Base-by-base conservation (phyloP, 2,329 filamentous ascomycete genomes). In the Calonectria hongkongensis region DNA sequence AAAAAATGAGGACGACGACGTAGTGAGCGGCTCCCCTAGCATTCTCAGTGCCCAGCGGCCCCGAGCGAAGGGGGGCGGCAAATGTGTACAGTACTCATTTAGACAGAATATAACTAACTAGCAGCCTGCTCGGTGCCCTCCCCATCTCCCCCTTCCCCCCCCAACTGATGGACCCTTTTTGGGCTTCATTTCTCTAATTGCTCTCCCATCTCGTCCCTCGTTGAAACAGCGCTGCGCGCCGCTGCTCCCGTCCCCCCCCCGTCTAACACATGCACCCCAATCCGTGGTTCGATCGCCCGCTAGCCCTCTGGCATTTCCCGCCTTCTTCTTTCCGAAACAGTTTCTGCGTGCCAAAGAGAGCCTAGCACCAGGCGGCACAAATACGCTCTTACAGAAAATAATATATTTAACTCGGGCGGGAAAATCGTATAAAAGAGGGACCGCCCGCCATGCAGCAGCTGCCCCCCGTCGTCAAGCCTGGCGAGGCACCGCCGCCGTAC, bases 401-500 rank as follows among this genome's bases (percentile, higher is more conserved):
- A 36, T 36, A 33, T 47, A 25, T 25, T 48, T 25, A 48, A 25
- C n/a, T 7, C 8, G 39, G 58, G 39, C 8, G 4, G 33, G 21
- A 21, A 21, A 21, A 21, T 13, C 33, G 45, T 69, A 69, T 69
- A 70, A 67, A 36, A 51, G 41, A 3, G 41, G 10, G 27, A 16
- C 25, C 25, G 9, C 21, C 25, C 41, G 60, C 28, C 33, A 79
- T 79, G 78, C 45, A 72, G 3, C 48, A 51, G 48, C 50, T 68
- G 13, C 65, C 66, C 21, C 67, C 66, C n/a, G 62, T 68, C 2
- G 27, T 75, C 10, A 81, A 78, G 50, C 70, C 79, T n/a, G 79
- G 75, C 60, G 79, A 78, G 21, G n/a, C 71, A 16, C 76, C 80
- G 2, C 77, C 77, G 1, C 66, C 71, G 21, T 82, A 83, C 67